Percentiles rank a stretch among this genome's conserved stretches.
These are phyloP conservation scores for Alternaria sp. DNA, from an alignment of 2,329 filamentous ascomycete genomes.

Conservation along the genomic window DNA sequence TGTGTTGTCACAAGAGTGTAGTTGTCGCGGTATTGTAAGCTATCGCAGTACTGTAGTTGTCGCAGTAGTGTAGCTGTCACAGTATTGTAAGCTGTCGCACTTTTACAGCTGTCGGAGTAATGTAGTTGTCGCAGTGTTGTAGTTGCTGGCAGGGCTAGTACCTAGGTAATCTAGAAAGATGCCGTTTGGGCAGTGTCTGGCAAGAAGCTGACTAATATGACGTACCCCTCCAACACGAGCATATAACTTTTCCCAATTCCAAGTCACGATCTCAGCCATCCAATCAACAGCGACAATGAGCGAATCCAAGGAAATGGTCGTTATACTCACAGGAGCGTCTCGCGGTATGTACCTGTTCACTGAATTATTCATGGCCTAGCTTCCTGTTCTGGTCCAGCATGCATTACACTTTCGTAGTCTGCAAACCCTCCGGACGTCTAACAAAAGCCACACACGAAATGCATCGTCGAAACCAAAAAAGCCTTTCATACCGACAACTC, in stretches of 20 bases:
- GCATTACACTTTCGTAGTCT: background rate
- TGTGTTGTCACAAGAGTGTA: no score
- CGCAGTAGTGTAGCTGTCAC: no score
- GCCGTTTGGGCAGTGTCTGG: no score
- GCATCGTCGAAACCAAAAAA: background rate
- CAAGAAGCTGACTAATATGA: conserved; percentile 21
- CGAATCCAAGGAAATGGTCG: conserved; percentile 48
- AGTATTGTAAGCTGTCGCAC: no score
- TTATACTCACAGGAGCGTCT: conserved; percentile 67
- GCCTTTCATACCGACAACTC: background rate
- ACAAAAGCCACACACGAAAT: background rate
- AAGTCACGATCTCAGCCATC: background rate
- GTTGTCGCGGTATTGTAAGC: no score
- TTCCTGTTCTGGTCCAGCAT: background rate
- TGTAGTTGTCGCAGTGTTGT: no score
- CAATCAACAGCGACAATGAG: conserved; percentile 26
- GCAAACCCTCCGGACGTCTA: background rate
- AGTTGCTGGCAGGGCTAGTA: no score
- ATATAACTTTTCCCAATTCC: conserved; percentile 5
- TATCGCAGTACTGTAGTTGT: no score
- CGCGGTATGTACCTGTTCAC: conserved; percentile 55
- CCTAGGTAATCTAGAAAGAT: no score
- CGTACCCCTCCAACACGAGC: conserved; percentile 1
- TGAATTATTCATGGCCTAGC: background rate
- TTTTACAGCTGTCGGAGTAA: no score